Conservation (phyloP, 78 protist genomes). For the Creolimax fragrantissima region DNA sequence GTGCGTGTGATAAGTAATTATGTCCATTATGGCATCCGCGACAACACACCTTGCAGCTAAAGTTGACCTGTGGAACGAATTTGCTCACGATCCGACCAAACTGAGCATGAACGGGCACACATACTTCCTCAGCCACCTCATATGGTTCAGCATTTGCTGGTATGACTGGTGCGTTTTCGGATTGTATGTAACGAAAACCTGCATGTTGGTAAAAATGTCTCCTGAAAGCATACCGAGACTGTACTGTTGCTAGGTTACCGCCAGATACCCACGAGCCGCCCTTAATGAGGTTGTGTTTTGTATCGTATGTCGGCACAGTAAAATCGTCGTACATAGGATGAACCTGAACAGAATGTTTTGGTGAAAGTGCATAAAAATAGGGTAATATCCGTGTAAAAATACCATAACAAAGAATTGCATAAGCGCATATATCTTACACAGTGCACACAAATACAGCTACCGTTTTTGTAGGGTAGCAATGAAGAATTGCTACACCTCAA, state of each 20-base stretch:
- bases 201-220: slow-evolving; percentile 47
- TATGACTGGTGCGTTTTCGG: background rate
- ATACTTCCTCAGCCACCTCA: background rate
- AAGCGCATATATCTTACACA: too few relatives aligned
- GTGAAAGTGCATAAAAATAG: too few relatives aligned
- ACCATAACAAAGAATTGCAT: too few relatives aligned
- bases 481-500: too few relatives aligned
- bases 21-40: too few relatives aligned
- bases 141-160: background rate
- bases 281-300: slow-evolving; percentile 36
- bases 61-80: background rate
- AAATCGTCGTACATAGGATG: slow-evolving; percentile 53
- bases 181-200: slow-evolving; percentile 22
- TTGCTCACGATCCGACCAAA: background rate
- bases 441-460: too few relatives aligned
- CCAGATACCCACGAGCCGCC: slow-evolving; percentile 37
- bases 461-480: too few relatives aligned
- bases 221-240: slow-evolving; percentile 47
- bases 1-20: too few relatives aligned
- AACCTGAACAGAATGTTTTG: too few relatives aligned
- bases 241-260: slow-evolving; percentile 41
- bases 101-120: background rate
- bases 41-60: background rate
- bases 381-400: too few relatives aligned
- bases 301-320: slow-evolving; percentile 53